Evolutionary conservation across 345 rosid genomes (phyloP).

Genomic region (Boechera divaricarpa): DNA sequence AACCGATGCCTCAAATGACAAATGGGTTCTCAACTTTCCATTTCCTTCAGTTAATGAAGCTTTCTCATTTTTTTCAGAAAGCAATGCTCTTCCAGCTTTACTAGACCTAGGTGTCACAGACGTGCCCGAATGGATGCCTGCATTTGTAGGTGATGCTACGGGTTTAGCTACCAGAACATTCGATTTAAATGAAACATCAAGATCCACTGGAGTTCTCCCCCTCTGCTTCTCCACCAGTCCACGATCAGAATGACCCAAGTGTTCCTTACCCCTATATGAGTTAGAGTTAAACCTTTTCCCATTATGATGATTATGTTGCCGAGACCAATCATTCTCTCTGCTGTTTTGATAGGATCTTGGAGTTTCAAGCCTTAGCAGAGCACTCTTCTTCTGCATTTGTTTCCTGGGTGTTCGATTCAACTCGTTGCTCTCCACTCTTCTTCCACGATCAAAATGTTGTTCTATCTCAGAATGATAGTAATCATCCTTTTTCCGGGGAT

Average conservation of each 20-base stretch:
- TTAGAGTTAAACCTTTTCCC: slow-evolving; percentile 49
- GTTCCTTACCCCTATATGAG: slow-evolving; percentile 60
- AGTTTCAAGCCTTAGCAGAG: slow-evolving; percentile 75
- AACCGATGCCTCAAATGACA: slow-evolving; percentile 39
- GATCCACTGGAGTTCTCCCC: slow-evolving; percentile 67
- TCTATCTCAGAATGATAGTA: slow-evolving; percentile 51
- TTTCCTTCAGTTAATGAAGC: slow-evolving; percentile 43
- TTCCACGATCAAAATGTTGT: slow-evolving; percentile 54
- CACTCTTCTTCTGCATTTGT: slow-evolving; percentile 84
- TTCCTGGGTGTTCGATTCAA: slow-evolving; percentile 57
- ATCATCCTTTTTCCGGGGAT: slow-evolving; percentile 46
- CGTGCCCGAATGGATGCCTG: slow-evolving; percentile 41
- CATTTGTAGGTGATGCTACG: slow-evolving; percentile 49
- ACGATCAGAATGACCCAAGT: slow-evolving; percentile 44
- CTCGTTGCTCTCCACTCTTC: slow-evolving; percentile 59
- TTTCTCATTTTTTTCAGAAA: slow-evolving; percentile 45
- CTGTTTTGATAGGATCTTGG: slow-evolving; percentile 51
- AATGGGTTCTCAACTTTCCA: slow-evolving; percentile 41
- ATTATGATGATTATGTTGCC: slow-evolving; percentile 46
- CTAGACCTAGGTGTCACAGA: slow-evolving; percentile 55
- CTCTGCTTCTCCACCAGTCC: slow-evolving; percentile 54
- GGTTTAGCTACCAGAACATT: slow-evolving; percentile 85
- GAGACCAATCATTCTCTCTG: slow-evolving; percentile 60
- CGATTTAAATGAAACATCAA: slow-evolving; percentile 88
- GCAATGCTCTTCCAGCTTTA: slow-evolving; percentile 55